Evolutionary conservation across 2,329 filamentous ascomycete species (phyloP).

Genomic region (Xylariaceae sp.): DNA sequence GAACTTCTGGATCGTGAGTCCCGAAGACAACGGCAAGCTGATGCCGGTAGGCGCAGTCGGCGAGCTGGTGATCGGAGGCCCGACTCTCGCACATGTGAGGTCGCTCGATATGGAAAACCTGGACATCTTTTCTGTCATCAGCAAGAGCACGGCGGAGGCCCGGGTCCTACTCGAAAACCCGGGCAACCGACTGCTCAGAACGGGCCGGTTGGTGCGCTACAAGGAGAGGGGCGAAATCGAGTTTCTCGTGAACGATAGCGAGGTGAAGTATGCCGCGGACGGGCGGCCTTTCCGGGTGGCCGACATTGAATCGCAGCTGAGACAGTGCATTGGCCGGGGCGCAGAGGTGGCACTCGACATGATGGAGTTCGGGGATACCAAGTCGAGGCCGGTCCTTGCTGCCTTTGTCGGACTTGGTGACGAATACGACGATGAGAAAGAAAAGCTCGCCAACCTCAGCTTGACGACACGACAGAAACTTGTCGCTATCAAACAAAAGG

Average conservation of each 20-base stretch:
- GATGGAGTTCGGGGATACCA: conserved; percentile 40
- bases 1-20: conserved; percentile 48
- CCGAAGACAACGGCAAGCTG: conserved; percentile 44
- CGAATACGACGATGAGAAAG: conserved; percentile 32
- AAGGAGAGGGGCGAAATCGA: conserved; percentile 44
- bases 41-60: conserved; percentile 51
- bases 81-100: conserved; percentile 40
- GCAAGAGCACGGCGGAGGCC: conserved; percentile 17
- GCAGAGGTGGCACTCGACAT: conserved; percentile 46
- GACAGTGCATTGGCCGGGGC: conserved; percentile 40
- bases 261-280: conserved; percentile 37
- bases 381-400: conserved; percentile 35
- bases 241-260: conserved; percentile 40
- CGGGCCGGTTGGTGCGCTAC: conserved; percentile 46
- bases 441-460: conserved; percentile 36
- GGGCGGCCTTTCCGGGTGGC: conserved; percentile 37
- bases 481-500: conserved; percentile 39
- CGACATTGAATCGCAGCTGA: conserved; percentile 43
- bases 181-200: conserved; percentile 37
- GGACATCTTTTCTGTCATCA: conserved; percentile 23
- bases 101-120: conserved; percentile 32
- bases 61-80: conserved; percentile 56
- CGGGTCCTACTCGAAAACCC: conserved; percentile 21
- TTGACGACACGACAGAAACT: conserved; percentile 38
- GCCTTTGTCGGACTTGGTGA: conserved; percentile 47